phyloP scores from a whole-genome alignment of 805 yeast species.

The Sugiyamaella smithiae region DNA sequence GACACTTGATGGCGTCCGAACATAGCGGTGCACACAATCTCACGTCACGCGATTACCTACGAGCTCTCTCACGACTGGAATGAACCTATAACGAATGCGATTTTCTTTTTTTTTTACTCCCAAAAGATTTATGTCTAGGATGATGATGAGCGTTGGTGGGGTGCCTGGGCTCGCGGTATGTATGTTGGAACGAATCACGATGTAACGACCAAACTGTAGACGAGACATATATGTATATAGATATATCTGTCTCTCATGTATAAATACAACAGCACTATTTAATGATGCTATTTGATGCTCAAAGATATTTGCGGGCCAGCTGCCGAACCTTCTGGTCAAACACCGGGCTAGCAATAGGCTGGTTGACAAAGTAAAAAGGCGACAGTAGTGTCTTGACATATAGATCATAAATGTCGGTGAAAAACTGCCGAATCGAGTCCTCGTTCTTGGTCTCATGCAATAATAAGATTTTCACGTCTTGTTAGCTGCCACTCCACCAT shows the following conservation, averaged over 20 bases:
- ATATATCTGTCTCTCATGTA: not conserved
- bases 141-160: too few relatives aligned
- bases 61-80: constrained; percentile 19
- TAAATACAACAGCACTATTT: not conserved
- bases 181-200: not conserved
- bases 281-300: constrained; percentile 34
- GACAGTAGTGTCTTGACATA: constrained; percentile 81
- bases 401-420: constrained; percentile 79
- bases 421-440: constrained; percentile 75
- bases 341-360: constrained; percentile 65
- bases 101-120: not conserved
- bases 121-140: too few relatives aligned
- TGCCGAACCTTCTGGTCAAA: constrained; percentile 74
- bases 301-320: constrained; percentile 75
- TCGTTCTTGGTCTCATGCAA: constrained; percentile 65
- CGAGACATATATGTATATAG: not conserved
- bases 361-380: constrained; percentile 80
- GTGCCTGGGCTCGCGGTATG: too few relatives aligned
- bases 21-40: not conserved
- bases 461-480: constrained; percentile 68
- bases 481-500: not conserved
- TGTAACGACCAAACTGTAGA: not conserved
- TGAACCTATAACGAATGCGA: not conserved
- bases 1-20: not conserved
- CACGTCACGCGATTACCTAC: constrained; percentile 16